Conservation (phyloP, 2,329 filamentous ascomycete species). For the Cyphellophora europaea region DNA sequence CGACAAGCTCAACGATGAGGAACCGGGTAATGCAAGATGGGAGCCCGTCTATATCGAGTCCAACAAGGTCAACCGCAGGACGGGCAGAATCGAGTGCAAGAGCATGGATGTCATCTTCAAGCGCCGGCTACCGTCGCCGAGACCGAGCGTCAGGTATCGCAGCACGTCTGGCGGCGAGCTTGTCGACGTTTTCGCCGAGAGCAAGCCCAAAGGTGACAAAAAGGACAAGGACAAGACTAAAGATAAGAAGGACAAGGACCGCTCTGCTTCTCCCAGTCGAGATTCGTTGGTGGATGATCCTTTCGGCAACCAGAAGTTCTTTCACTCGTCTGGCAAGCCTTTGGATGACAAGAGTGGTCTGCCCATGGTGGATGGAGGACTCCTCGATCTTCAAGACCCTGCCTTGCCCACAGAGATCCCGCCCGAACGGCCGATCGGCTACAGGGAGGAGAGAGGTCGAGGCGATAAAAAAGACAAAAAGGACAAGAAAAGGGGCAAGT, state of each 20-base stretch:
- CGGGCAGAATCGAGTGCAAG: conserved; percentile 7
- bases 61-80: conserved; percentile 6
- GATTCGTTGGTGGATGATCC: background rate
- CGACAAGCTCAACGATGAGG: conserved; percentile 7
- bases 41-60: conserved; percentile 13
- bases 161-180: too few species aligned
- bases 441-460: background rate
- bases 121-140: background rate
- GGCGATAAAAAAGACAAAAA: background rate
- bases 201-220: conserved; percentile 49
- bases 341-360: too few species aligned
- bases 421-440: background rate
- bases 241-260: conserved; percentile 71
- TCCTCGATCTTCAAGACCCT: background rate
- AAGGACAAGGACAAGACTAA: conserved; percentile 73
- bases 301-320: background rate
- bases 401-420: background rate
- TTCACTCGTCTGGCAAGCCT: background rate
- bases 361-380: too few species aligned
- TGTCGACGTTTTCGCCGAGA: background rate
- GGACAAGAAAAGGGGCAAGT: background rate
- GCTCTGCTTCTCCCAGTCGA: conserved; percentile 26
- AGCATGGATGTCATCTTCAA: conserved; percentile 15
- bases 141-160: conserved; percentile 45
- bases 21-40: conserved; percentile 9